Base-by-base conservation (phyloP, 176 grass and related monocot species). In the Aegilops speltoides region DNA sequence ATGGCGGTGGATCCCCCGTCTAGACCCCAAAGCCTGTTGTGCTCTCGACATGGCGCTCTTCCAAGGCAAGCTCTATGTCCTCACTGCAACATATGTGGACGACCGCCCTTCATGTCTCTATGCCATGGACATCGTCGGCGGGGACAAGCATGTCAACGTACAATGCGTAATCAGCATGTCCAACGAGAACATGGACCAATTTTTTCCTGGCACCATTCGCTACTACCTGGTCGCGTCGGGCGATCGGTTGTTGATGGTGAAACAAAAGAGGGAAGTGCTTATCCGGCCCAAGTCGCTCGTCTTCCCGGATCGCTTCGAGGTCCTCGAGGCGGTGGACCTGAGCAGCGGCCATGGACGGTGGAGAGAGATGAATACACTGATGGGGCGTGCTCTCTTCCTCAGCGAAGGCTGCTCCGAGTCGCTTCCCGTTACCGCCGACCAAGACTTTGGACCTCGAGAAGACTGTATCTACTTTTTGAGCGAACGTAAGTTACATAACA, bases 401-500 rank as follows among this genome's bases (percentile, higher is more conserved):
- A 22, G 20, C 32, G 43, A 78, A 34, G 13, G 79, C 7, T 87
- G 85, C 85, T 73, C 85, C 54, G 33, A 48, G 8, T 73, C 66
- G 4, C 50, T 86, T 29, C 52, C 59, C 20, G 77, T 25, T 45
- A 4, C 36, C 20, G 36, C 26, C 23, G 2, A 8, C 15, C 31
- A 36, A 36, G 8, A 9, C 17, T 77, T 52, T 63, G 84, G 77
- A 46, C 19, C 69, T 80, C 66, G 46, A 63, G 36, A 72, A 22
- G 66, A 80, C 34, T 80, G 77, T 28, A 72, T 80, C 85, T 87
- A 73, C 67, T 80, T 87, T 29, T 45, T 87, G 36, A 40, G 67
- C 56, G 45, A 70, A 10, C 3, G 8, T 11, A 38, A 38, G 37
- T 38, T 38, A 38, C 37, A 38, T 38, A 8, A 11, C 25, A 11